phyloP scores from a whole-genome alignment of 768 basidiomycete species.

The Trametes villosa region DNA sequence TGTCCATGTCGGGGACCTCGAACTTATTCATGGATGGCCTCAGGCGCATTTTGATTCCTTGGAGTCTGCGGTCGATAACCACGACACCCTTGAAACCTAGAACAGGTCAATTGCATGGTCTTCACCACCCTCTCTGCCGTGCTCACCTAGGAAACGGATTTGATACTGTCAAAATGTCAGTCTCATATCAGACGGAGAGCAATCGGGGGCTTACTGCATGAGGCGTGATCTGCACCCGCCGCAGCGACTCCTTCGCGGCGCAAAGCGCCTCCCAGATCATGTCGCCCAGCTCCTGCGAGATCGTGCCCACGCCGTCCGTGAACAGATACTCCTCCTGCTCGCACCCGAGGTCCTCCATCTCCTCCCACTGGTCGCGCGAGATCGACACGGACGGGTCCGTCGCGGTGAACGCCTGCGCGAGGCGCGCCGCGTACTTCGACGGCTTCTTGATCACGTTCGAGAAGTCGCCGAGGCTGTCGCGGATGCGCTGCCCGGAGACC shows the following conservation, averaged over 20 bases:
- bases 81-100: neutral
- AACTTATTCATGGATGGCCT: constrained; percentile 82
- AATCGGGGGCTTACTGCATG: constrained; percentile 56
- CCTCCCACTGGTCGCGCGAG: constrained; percentile 59
- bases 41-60: constrained; percentile 78
- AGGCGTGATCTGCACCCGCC: constrained; percentile 44
- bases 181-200: constrained; percentile 11
- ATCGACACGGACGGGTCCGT: constrained; percentile 76
- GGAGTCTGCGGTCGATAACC: constrained; percentile 38
- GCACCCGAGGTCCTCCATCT: constrained; percentile 58
- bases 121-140: neutral
- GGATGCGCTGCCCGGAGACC: constrained; percentile 62
- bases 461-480: constrained; percentile 72
- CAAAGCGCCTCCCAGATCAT: constrained; percentile 64
- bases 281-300: constrained; percentile 60
- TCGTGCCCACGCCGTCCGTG: constrained; percentile 85
- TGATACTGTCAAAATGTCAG: constrained; percentile 55
- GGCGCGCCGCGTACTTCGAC: constrained; percentile 81
- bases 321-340: constrained; percentile 45
- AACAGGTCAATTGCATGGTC: neutral
- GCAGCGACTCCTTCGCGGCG: constrained; percentile 38
- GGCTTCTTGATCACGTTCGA: constrained; percentile 48
- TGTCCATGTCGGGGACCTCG: constrained; percentile 46
- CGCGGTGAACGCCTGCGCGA: constrained; percentile 84
- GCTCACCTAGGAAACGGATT: constrained; percentile 73